These are phyloP conservation scores for Lepidium africanum DNA, from an alignment of 345 rosid genomes.

Conservation along the genomic window DNA sequence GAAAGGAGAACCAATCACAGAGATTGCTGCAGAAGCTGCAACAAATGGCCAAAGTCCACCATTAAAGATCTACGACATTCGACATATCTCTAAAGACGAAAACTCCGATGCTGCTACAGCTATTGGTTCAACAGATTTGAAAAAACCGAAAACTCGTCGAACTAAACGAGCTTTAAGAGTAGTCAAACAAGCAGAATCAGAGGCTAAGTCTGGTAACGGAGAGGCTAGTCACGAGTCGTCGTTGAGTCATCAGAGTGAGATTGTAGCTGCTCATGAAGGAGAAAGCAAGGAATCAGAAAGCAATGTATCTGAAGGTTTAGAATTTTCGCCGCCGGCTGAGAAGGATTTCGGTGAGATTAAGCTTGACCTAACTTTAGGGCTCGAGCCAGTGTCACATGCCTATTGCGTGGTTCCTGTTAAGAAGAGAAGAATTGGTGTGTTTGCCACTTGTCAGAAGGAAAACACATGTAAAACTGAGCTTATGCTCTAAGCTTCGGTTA, in stretches of 20 bases:
- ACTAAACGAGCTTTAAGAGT: neutral
- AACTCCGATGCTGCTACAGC: constrained; percentile 23
- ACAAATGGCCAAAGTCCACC: constrained; percentile 74
- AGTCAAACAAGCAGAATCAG: constrained; percentile 1
- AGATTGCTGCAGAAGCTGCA: constrained; percentile 72
- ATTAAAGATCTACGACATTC: constrained; percentile 73
- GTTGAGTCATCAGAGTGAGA: constrained; percentile 79
- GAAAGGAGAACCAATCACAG: constrained; percentile 67
- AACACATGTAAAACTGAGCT: constrained; percentile 50
- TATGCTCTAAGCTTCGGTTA: constrained; percentile 26
- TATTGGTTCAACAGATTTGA: neutral
- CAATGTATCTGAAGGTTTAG: constrained; percentile 42
- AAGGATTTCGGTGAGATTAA: constrained; percentile 33
- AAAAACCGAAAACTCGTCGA: constrained; percentile 10
- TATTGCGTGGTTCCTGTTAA: constrained; percentile 61
- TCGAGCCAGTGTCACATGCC: constrained; percentile 45
- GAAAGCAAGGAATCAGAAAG: constrained; percentile 63
- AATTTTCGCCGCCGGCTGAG: constrained; percentile 35
- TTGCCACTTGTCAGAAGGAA: constrained; percentile 27
- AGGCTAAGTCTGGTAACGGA: constrained; percentile 22
- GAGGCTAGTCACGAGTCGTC: constrained; percentile 76
- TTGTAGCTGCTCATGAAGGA: constrained; percentile 39
- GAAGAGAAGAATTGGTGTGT: constrained; percentile 44
- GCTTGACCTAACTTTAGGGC: constrained; percentile 59
- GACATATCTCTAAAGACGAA: constrained; percentile 77